Conservation (phyloP, 495 filamentous ascomycete species). For the Hyaloscypha bicolor region DNA sequence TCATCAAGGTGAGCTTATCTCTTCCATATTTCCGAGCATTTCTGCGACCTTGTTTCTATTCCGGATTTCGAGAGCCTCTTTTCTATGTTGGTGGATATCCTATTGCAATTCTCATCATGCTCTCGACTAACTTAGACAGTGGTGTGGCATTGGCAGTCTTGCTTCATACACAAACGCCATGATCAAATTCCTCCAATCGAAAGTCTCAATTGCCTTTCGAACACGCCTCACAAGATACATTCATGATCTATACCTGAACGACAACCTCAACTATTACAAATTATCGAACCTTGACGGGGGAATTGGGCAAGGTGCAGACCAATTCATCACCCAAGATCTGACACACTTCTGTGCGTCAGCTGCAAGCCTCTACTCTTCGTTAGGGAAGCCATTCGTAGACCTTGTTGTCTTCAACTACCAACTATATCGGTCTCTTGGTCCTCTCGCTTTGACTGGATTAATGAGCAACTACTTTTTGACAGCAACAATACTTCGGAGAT, state of each 20-base stretch:
- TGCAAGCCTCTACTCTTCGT: constrained; percentile 90
- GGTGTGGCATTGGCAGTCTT: constrained; percentile 63
- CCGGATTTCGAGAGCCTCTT: too few relatives aligned
- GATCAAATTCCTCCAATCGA: constrained; percentile 98
- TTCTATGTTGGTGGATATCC: neutral
- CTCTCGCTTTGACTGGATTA: constrained; percentile 83
- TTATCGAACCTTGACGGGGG: constrained; percentile 91
- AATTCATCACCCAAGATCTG: constrained; percentile 97
- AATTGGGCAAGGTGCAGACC: constrained; percentile 87
- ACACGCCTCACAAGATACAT: constrained; percentile 96
- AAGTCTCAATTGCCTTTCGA: constrained; percentile 97
- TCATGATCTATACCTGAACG: constrained; percentile 94
- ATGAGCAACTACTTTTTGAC: constrained; percentile 91
- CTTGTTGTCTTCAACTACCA: constrained; percentile 97
- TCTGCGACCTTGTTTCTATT: too few relatives aligned
- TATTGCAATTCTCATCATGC: neutral
- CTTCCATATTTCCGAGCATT: constrained; percentile 3
- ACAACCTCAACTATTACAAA: constrained; percentile 95
- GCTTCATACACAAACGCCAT: constrained; percentile 93
- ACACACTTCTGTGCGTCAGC: constrained; percentile 92
- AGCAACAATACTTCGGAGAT: constrained; percentile 78
- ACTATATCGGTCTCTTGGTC: constrained; percentile 88
- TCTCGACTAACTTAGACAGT: constrained; percentile 37
- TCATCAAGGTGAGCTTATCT: constrained; percentile 61
- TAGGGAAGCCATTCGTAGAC: constrained; percentile 96